Evolutionary conservation across 148 eudicot species (phyloP).

Genomic region (Nepenthes mirabilis): DNA sequence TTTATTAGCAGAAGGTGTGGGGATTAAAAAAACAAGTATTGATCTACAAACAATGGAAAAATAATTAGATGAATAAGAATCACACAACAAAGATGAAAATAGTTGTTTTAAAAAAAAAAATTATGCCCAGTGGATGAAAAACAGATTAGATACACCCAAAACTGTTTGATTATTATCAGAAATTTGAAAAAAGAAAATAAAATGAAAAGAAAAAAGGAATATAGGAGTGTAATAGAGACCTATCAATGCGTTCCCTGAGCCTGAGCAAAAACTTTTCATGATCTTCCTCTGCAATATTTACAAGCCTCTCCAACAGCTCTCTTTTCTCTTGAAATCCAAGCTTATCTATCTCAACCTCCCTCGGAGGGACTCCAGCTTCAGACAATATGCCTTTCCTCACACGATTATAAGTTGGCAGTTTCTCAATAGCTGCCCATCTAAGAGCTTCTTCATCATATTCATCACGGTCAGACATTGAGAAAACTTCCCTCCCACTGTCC

Average conservation of each 20-base stretch:
- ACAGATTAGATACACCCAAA: too few species aligned
- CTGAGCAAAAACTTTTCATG: slow-evolving; percentile 9
- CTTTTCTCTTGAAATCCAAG: slow-evolving; percentile 9
- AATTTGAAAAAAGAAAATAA: too few species aligned
- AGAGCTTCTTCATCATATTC: neutral
- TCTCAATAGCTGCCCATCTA: neutral
- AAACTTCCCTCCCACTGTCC: neutral
- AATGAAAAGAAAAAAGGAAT: too few species aligned
- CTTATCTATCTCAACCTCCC: slow-evolving; percentile 7
- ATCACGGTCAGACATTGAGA: neutral
- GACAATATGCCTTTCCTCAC: neutral
- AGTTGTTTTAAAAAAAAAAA: too few species aligned
- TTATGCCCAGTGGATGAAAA: too few species aligned
- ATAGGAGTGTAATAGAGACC: neutral
- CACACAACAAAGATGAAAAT: too few species aligned
- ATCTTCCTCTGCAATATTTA: slow-evolving; percentile 6
- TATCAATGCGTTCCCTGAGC: slow-evolving; percentile 9
- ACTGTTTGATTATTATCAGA: too few species aligned
- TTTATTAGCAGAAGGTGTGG: too few species aligned
- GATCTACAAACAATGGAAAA: too few species aligned
- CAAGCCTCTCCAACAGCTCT: slow-evolving; percentile 5
- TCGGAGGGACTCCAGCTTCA: neutral
- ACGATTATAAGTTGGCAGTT: neutral
- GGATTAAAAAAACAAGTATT: too few species aligned
- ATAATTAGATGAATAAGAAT: too few species aligned